Percentiles rank a stretch among this genome's conserved stretches.
Conservation (phyloP, 352 stramenopile genomes). For the Aphanomyces astaci region DNA sequence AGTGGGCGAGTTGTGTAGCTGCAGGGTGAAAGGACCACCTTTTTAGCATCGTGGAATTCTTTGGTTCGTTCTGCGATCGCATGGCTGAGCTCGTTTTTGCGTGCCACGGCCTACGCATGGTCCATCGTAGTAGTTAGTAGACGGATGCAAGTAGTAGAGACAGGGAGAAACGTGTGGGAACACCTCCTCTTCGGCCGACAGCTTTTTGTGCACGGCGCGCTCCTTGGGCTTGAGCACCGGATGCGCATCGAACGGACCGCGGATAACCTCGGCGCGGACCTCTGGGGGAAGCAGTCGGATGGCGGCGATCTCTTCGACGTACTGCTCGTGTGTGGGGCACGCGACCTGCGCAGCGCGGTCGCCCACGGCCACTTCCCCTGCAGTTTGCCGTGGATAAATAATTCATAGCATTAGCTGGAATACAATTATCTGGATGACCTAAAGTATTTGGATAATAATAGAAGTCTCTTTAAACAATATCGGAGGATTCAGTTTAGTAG, state of each 20-base stretch:
- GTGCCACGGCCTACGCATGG: conserved; percentile 30
- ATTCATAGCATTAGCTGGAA: no score
- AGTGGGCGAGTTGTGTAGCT: background rate
- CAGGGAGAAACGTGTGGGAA: no score
- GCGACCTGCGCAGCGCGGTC: conserved; percentile 38
- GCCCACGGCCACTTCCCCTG: conserved; percentile 39
- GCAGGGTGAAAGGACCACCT: background rate
- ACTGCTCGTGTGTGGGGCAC: conserved; percentile 54
- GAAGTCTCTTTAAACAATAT: no score
- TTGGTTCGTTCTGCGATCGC: conserved; percentile 56
- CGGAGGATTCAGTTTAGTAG: no score
- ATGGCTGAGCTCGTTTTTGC: conserved; percentile 45
- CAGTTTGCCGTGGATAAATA: no score
- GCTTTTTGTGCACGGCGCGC: conserved; percentile 62
- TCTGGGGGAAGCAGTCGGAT: conserved; percentile 41
- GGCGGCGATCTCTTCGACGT: conserved; percentile 41
- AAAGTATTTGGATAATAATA: no score
- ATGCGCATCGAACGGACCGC: conserved; percentile 43
- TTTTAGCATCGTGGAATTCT: conserved; percentile 33
- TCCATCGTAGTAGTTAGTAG: no score
- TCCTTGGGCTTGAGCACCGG: conserved; percentile 44
- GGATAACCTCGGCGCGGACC: conserved; percentile 34
- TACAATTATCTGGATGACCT: no score
- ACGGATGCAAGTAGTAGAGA: no score
- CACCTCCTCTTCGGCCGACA: conserved; percentile 71